Percentiles rank a stretch among this genome's conserved stretches.
Conservation (phyloP, 768 basidiomycete genomes). For the Mycena galericulata region DNA sequence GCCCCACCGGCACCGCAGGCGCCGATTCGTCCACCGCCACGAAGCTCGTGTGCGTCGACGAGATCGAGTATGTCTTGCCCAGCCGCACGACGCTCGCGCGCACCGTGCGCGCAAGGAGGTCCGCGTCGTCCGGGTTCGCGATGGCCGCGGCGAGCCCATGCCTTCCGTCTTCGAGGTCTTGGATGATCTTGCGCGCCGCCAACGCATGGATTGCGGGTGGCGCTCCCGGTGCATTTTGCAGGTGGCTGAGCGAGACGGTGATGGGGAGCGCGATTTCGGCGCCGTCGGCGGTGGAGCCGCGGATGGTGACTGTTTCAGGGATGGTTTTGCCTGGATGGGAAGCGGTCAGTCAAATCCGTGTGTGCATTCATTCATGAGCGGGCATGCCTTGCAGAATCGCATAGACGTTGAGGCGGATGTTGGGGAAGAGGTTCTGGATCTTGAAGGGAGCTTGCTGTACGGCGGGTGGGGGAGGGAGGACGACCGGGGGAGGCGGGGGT, state of each 20-base stretch:
- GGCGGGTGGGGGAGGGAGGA: conserved; percentile 5
- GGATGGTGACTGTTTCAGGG: conserved; percentile 23
- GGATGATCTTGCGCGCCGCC: conserved; percentile 33
- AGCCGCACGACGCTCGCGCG: conserved; percentile 31
- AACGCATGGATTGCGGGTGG: conserved; percentile 31
- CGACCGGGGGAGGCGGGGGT: conserved; percentile 20
- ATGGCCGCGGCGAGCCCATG: not conserved
- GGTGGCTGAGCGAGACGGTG: conserved; percentile 29
- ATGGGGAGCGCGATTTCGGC: conserved; percentile 26
- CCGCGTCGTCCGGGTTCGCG: conserved; percentile 1
- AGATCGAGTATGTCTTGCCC: conserved; percentile 33
- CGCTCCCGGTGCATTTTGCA: conserved; percentile 19
- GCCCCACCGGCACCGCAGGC: not conserved
- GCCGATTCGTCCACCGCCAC: conserved; percentile 32
- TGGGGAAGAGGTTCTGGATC: conserved; percentile 20
- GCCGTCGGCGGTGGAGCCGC: conserved; percentile 19
- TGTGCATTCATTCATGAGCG: not conserved
- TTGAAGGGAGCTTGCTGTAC: conserved; percentile 35
- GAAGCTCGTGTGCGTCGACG: conserved; percentile 32
- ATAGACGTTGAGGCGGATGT: conserved; percentile 23
- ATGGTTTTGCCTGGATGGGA: conserved; percentile 13
- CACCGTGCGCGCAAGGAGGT: conserved; percentile 19
- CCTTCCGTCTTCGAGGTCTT: conserved; percentile 34
- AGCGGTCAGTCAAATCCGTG: not conserved
- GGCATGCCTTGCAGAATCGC: conserved; percentile 34